A percentile compares a stretch with the other conserved stretches of the same genome.
These are phyloP conservation scores for Nicotiana undulata DNA, from an alignment of 257 asterid genomes.

Conservation along the genomic window DNA sequence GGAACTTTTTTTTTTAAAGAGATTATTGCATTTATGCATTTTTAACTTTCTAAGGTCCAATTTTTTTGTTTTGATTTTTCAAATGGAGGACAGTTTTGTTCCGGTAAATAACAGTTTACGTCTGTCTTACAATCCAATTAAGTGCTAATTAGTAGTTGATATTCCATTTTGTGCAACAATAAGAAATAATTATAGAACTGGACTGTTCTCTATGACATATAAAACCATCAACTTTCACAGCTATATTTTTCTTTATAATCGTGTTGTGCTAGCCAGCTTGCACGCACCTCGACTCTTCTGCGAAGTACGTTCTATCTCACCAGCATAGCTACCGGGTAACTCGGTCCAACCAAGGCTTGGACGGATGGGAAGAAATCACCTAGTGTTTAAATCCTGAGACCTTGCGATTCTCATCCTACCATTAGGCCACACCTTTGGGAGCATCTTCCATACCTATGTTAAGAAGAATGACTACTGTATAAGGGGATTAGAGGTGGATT, in stretches of 20 bases:
- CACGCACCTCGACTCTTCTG: too few species aligned
- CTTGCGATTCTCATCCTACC: too few species aligned
- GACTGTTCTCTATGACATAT: not conserved
- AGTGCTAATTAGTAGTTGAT: not conserved
- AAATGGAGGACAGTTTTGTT: not conserved
- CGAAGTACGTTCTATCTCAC: too few species aligned
- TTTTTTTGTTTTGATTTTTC: not conserved
- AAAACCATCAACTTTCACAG: not conserved
- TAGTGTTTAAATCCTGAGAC: too few species aligned
- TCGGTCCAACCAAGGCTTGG: too few species aligned
- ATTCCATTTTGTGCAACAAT: not conserved
- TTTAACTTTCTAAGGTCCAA: not conserved
- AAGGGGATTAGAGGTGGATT: not conserved
- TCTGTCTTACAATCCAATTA: not conserved
- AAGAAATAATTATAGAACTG: not conserved
- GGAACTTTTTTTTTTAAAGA: not conserved
- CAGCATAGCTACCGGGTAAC: too few species aligned
- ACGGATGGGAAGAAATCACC: too few species aligned
- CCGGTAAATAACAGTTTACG: not conserved
- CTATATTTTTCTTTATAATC: not conserved
- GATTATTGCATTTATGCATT: not conserved
- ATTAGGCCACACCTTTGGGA: too few species aligned
- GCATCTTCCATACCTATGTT: not conserved
- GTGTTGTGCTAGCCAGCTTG: too few species aligned
- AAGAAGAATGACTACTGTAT: not conserved